Percentiles rank a stretch among this genome's conserved stretches.
phyloP scores from a whole-genome alignment of 176 grass and related monocot genomes.

The Oryza coarctata region DNA sequence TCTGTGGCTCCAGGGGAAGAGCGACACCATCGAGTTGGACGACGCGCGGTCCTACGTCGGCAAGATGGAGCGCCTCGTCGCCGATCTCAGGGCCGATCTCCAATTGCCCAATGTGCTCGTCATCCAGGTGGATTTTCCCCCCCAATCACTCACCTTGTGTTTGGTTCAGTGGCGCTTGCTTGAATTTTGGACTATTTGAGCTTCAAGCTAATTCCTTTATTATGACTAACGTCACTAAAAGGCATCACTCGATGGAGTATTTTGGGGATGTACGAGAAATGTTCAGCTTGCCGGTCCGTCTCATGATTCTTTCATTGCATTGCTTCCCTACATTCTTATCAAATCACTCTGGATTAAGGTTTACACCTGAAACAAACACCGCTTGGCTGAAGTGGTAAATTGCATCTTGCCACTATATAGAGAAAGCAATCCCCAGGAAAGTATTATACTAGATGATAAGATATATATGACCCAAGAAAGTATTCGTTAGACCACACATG shows the following conservation, averaged over 20 bases:
- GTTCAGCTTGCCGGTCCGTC: background rate
- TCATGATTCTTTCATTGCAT: background rate
- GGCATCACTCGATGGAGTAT: background rate
- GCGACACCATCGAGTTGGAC: conserved; percentile 61
- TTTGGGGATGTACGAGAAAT: background rate
- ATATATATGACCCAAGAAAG: background rate
- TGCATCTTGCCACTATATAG: background rate
- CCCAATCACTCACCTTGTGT: background rate
- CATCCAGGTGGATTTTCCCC: conserved; percentile 58
- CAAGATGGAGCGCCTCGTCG: conserved; percentile 71
- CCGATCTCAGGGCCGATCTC: conserved; percentile 74
- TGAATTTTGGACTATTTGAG: background rate
- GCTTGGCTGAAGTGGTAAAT: background rate
- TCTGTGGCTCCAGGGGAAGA: conserved; percentile 97
- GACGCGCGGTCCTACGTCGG: conserved; percentile 61
- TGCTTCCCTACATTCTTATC: background rate
- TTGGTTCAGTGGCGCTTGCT: background rate
- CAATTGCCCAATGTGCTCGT: conserved; percentile 60
- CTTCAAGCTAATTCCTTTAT: conserved; percentile 28
- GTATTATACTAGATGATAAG: background rate
- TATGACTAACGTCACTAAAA: background rate
- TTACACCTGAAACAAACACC: background rate
- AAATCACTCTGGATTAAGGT: background rate
- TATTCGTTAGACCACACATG: background rate
- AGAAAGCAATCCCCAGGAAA: background rate